Evolutionary conservation across 805 yeast genomes (phyloP).

Genomic region (Cephaloascus albidus): DNA sequence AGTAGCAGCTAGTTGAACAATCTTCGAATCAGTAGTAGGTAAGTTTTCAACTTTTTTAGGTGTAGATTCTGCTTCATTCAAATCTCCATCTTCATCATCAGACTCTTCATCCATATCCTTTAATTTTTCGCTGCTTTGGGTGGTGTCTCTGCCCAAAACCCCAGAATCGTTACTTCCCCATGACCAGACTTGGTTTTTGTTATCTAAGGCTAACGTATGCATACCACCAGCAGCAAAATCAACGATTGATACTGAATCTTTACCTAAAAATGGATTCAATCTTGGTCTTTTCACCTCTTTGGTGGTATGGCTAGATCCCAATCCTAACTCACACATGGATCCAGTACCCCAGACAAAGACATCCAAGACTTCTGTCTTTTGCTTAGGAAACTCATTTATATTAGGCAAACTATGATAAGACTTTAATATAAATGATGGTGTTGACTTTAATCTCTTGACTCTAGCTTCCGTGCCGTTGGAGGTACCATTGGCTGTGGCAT

Average conservation of each 20-base stretch:
- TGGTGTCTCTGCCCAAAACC: conserved; percentile 82
- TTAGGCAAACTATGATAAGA: conserved; percentile 38
- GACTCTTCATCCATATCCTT: conserved; percentile 62
- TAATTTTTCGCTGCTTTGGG: conserved; percentile 48
- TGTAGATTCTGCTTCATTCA: conserved; percentile 83
- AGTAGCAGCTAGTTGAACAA: conserved; percentile 83
- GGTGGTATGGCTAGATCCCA: conserved; percentile 90
- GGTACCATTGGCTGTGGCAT: neutral
- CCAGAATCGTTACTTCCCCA: conserved; percentile 97
- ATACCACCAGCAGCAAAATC: conserved; percentile 94
- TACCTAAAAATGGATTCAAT: conserved; percentile 64
- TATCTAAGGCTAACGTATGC: conserved; percentile 81
- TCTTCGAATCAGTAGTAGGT: conserved; percentile 39
- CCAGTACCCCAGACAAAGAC: conserved; percentile 95
- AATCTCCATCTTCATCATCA: conserved; percentile 67
- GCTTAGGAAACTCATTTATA: conserved; percentile 28
- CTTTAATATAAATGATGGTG: conserved; percentile 34
- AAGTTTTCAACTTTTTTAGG: conserved; percentile 70
- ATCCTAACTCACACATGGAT: conserved; percentile 93
- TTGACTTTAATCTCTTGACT: conserved; percentile 17
- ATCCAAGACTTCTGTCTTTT: conserved; percentile 46
- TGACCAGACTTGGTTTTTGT: conserved; percentile 78
- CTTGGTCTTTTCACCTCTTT: conserved; percentile 96
- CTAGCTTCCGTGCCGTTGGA: conserved; percentile 7
- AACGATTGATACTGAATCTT: conserved; percentile 61